Base-by-base conservation (phyloP, 139 green algal genomes). In the Nannochloris sp. region DNA sequence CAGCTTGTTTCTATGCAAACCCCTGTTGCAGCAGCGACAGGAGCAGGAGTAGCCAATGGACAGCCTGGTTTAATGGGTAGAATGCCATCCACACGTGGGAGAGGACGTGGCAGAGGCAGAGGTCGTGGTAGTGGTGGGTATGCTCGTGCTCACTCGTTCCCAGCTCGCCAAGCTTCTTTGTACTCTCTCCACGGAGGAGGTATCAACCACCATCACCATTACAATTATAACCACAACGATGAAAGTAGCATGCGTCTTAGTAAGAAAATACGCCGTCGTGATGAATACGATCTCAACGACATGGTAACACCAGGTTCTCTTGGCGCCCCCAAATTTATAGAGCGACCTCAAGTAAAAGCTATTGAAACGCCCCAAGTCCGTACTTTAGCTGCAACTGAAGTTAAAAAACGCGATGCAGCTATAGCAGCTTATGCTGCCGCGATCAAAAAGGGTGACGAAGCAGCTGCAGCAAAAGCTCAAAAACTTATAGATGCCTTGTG, bases 271-370 rank as follows among this genome's bases (percentile, higher is more conserved):
- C 29, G 37, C n/a, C 27, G 46, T 13, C 8, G 42, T n/a, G 61
- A 62, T 35, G 54, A 83, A 25, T 70, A 56, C 5, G 57, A 67
- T 8, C 14, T 78, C 10, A 45, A 38, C 4, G 75, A 82, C 33
- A 34, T 82, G 2, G 15, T 79, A 24, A 67, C 57, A 34, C 54
- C 61, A 25, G 51, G 27, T 9, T 29, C 42, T 15, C 38, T 62
- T 23, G 66, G 61, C 7, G 56, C 61, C 1, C 76, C 72, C 51
- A 81, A 80, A 48, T 83, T 75, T 59, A 72, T 83, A 33, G 76
- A 83, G 64, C 61, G 76, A 6, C 24, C 51, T 42, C 69, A 71
- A 47, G 64, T 73, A 45, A 73, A 73, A 32, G 68, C 71, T 27
- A 77, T 77, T 8, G 71, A 77, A 37, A 74, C 65, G n/a, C 72